Evolutionary conservation across 495 filamentous ascomycete genomes (phyloP).

Genomic region (Aspergillus affinis): DNA sequence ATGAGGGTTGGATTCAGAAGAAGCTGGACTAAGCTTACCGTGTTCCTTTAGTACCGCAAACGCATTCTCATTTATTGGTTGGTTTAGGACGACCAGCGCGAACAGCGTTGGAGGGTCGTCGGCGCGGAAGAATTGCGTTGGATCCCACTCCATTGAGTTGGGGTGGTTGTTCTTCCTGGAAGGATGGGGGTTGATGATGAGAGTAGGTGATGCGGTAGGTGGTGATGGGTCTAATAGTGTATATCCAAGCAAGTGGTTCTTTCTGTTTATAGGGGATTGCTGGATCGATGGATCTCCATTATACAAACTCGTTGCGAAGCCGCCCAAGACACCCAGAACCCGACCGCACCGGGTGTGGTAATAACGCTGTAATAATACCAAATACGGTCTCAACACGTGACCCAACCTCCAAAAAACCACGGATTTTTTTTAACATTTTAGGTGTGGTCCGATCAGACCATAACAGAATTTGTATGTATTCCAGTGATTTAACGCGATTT

Average conservation of each 20-base stretch:
- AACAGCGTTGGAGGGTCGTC: constrained; percentile 40
- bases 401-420: too few relatives aligned
- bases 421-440: too few relatives aligned
- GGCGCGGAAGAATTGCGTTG: constrained; percentile 48
- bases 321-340: too few relatives aligned
- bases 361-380: too few relatives aligned
- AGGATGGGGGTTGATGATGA: not conserved
- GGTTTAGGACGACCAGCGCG: constrained; percentile 69
- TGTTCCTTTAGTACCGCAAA: constrained; percentile 55
- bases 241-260: not conserved
- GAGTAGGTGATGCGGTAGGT: not conserved
- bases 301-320: too few relatives aligned
- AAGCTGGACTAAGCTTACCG: constrained; percentile 41
- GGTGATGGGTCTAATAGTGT: not conserved
- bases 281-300: not conserved
- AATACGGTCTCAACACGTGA: too few relatives aligned
- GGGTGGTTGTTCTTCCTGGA: not conserved
- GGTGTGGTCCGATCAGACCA: too few relatives aligned
- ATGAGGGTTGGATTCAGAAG: not conserved
- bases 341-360: too few relatives aligned
- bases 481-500: too few relatives aligned
- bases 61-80: constrained; percentile 58
- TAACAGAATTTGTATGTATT: too few relatives aligned
- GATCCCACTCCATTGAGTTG: constrained; percentile 42
- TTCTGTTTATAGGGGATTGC: not conserved